A percentile compares a stretch with the other conserved stretches of the same genome.
These are phyloP conservation scores for Mucor lusitanicus DNA, from an alignment of 371 early-diverging fungal species.

Conservation along the genomic window DNA sequence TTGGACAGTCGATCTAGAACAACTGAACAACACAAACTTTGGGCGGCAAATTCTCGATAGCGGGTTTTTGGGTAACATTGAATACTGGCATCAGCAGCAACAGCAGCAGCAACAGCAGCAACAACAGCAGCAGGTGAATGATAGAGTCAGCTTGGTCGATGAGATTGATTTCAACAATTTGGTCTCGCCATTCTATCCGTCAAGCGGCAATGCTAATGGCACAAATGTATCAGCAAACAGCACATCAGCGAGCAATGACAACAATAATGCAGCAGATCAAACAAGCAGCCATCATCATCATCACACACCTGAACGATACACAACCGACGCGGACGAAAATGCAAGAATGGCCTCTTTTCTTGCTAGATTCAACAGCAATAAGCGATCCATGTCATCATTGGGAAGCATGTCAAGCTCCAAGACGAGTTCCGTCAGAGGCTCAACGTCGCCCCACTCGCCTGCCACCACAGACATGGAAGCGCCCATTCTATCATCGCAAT, in stretches of 20 bases:
- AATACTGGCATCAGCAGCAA: slow-evolving; percentile 41
- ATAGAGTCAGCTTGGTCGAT: slow-evolving; percentile 12
- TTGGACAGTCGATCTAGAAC: slow-evolving; percentile 61
- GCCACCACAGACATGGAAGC: slow-evolving; percentile 28
- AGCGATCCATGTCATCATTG: slow-evolving; percentile 20
- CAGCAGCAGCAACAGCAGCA: neutral
- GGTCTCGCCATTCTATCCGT: slow-evolving; percentile 16
- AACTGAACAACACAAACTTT: slow-evolving; percentile 42
- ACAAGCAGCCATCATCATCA: neutral
- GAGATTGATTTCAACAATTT: slow-evolving; percentile 22
- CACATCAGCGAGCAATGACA: neutral
- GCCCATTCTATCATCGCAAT: slow-evolving; percentile 25
- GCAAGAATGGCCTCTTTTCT: slow-evolving; percentile 22
- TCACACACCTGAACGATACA: slow-evolving; percentile 2
- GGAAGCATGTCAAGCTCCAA: slow-evolving; percentile 34
- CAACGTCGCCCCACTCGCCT: slow-evolving; percentile 35
- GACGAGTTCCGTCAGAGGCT: slow-evolving; percentile 38
- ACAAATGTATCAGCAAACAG: neutral
- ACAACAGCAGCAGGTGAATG: slow-evolving; percentile 15
- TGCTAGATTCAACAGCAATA: slow-evolving; percentile 14
- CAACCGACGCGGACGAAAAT: slow-evolving; percentile 17
- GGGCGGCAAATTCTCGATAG: slow-evolving; percentile 44
- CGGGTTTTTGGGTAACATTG: slow-evolving; percentile 38
- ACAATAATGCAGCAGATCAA: neutral
- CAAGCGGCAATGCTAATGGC: neutral